Evolutionary conservation across 805 yeast species (phyloP), one percentile per base, ranked within the genome.

Genomic region (Geotrichum ghanense): DNA sequence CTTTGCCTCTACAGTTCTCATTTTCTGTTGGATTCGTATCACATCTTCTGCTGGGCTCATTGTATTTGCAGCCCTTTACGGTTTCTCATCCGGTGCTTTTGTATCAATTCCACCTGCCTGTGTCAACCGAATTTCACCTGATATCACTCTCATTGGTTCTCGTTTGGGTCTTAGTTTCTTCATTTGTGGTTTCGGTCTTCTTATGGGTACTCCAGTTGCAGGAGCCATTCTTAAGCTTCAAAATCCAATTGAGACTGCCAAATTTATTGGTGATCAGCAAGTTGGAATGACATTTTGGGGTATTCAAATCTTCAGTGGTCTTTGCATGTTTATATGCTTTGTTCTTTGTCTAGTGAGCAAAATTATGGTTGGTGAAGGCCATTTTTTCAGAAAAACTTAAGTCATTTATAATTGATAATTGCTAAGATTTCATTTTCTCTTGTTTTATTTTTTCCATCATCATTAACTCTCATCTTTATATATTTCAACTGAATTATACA

Each of bases 121-220:
- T 45, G 45, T 61, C 12, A 60, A 61, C 7, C 45, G 50, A 12
- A 56, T 58, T 24, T 54, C 64, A 20, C 50, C 55, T 3, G 73
- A 72, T 16, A 74, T 78, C 1, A 64, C 69, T 46, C 72, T 74
- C 44, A 44, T 58, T 1, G 63, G 66, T 3, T 52, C 60, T 1
- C 50, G 65, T 20, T 80, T 85, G 84, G 86, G 85, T 2, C 48
- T 77, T 37, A 74, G 86, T 1, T 67, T 84, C 26, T 67, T 73
- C n/a, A 51, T 70, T 6, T 79, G 81, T 26, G 73, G 89, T 0
- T 68, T 74, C 53, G 76, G 73, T 2, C 43, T 55, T 16, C 48
- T 62, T 6, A 50, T 51, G 3, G 65, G 65, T 2, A 45, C 57
- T 22, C 65, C 65, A 14, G 52, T 60, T 16, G 63, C 60, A 2